Evolutionary conservation across 257 asterid species (phyloP), one percentile per base, ranked within the genome.

Genomic region (Gentiana macrophylla): DNA sequence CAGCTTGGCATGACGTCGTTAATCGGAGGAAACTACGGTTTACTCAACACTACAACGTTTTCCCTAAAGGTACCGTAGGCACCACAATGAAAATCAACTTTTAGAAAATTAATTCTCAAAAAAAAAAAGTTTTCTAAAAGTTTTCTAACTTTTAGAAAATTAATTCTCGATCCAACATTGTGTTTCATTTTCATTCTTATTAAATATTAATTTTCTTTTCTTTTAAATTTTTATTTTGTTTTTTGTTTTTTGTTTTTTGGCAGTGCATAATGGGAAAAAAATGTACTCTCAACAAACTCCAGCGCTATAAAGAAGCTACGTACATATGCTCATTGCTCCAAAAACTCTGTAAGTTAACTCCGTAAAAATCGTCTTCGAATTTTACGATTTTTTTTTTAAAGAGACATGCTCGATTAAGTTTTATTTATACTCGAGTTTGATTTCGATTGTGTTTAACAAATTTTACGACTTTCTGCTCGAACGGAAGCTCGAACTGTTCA

Each of bases 11-110:
- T 84, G 98, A 54, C 96, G 58, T 72, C 98, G 33, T 63, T 90
- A 63, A 72, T 84, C 48, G 98, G 98, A 37, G 98, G 98, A 58
- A 86, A 86, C 79, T 90, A 90, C 60, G 94, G 98, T 53, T 70
- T 90, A 52, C 89, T 90, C 49, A 68, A 86, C 66, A 79, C 94
- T 0, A 69, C 74, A 11, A 80, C 77, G 4, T 90, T 56, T 46
- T 59, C 49, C 98, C 98, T 2, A 90, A 90, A 87, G 97, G 97
- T 78, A 55, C 13, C 43, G 24, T 15, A 15, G 24, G 24, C 24
- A 15, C 43, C 5, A 8, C 46, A 49, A 11, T 56, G 44, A 5
- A 4, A 38, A 38, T 38, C 44, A 15, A 15, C 8, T 38, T n/a
- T n/a, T n/a, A n/a, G n/a, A n/a, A n/a, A n/a, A n/a, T n/a, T n/a